Base-by-base conservation (phyloP, 1,284 basidiomycete species). In the Amylostereum areolatum region DNA sequence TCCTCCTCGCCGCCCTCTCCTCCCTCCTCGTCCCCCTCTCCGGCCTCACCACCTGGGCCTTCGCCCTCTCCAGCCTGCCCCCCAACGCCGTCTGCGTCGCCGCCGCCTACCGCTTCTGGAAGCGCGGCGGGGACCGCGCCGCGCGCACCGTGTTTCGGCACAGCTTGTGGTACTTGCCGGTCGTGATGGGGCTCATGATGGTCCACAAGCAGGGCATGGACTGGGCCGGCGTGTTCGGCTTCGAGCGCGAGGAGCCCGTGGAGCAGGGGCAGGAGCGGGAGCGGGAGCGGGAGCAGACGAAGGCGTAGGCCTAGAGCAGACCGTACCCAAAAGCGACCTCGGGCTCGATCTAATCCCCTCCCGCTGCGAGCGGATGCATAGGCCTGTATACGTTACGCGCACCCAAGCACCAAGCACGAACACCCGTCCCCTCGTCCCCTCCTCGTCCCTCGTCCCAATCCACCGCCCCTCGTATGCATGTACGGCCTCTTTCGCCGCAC, bases 101-200 rank as follows among this genome's bases (percentile, higher is more conserved):
- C 29, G 81, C 84, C 1, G 86, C 93, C 0, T 88, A 78, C 73
- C 69, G 66, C 44, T 97, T 96, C 62, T 95, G 86, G 81, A 75
- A 72, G 47, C 67, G 65, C 6, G 80, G 82, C 24, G 77, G 80
- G n/a, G 93, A 97, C 64, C 84, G 86, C 60, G 77, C 84, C 46
- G 97, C 97, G 1, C 78, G 87, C 56, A 73, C 71, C 43, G 67
- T 92, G 28, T 97, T 91, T 63, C 87, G 89, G 63, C 81, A 91
- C 53, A 88, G 85, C 65, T 65, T 99, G 55, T 94, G 94, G 83
- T 96, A 96, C 68, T 66, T 99, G 49, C 96, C 97, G 0, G 88
- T 88, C 7, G 75, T 98, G 9, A 75, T 99, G 56, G 90, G 86
- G 0, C 72, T 99, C 52, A 95, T 96, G 83, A 95, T 99, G 91